phyloP scores from a whole-genome alignment of 129 eudicot species.

The Daucus carota region DNA sequence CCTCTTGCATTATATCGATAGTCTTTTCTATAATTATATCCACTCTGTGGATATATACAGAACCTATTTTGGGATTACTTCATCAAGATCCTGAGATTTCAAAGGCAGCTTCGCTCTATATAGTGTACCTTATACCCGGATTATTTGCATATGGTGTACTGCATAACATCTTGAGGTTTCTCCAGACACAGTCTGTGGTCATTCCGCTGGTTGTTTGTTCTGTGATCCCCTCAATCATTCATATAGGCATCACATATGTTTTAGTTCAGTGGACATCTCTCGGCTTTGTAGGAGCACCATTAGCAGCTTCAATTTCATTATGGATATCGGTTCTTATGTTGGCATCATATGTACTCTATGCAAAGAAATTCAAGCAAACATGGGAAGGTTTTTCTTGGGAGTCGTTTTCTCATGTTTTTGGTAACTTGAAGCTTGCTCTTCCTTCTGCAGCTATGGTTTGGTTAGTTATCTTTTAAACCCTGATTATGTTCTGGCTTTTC shows the following conservation, averaged over 20 bases:
- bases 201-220: constrained; percentile 61
- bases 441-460: constrained; percentile 97
- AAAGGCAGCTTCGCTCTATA: constrained; percentile 50
- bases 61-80: constrained; percentile 38
- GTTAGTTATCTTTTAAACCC: constrained; percentile 25
- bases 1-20: constrained; percentile 66
- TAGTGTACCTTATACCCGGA: constrained; percentile 63
- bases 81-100: constrained; percentile 67
- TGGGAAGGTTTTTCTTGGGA: constrained; percentile 66
- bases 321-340: constrained; percentile 57
- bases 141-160: constrained; percentile 56
- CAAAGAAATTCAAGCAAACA: constrained; percentile 36
- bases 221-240: constrained; percentile 41
- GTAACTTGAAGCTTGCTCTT: constrained; percentile 61
- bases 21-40: constrained; percentile 45
- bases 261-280: constrained; percentile 49
- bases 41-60: constrained; percentile 61
- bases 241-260: constrained; percentile 44
- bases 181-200: constrained; percentile 69
- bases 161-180: constrained; percentile 67
- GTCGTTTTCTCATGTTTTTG: constrained; percentile 33
- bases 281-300: constrained; percentile 56
- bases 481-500: not conserved
- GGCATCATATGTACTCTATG: constrained; percentile 34
- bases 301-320: constrained; percentile 60